Conservation (phyloP, 1,284 basidiomycete species). For the Ganoderma sinense region DNA sequence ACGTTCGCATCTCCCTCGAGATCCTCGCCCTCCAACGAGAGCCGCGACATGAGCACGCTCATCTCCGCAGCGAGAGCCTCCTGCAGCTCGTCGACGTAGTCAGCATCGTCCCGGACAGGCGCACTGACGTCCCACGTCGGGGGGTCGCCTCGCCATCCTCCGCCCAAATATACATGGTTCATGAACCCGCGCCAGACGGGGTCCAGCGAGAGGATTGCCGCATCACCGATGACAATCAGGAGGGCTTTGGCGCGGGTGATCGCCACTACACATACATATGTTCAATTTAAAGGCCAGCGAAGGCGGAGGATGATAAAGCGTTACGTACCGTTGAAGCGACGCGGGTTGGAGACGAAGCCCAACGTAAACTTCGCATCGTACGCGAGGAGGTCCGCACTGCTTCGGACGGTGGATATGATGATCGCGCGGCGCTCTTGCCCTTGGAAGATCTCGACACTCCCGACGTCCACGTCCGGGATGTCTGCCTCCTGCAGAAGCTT, state of each 20-base stretch:
- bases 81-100: conserved; percentile 40
- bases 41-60: conserved; percentile 56
- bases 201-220: conserved; percentile 57
- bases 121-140: conserved; percentile 59
- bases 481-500: conserved; percentile 41
- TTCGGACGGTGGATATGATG: conserved; percentile 56
- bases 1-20: conserved; percentile 34
- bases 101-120: conserved; percentile 38
- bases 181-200: conserved; percentile 61
- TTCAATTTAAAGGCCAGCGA: not conserved
- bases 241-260: conserved; percentile 63
- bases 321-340: conserved; percentile 53
- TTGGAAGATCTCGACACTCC: conserved; percentile 69
- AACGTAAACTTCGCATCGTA: conserved; percentile 53
- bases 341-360: conserved; percentile 54
- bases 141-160: conserved; percentile 55
- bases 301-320: not conserved
- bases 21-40: conserved; percentile 49
- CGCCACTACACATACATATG: conserved; percentile 34
- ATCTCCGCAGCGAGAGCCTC: conserved; percentile 51
- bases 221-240: conserved; percentile 65
- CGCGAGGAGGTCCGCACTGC: conserved; percentile 45
- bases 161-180: conserved; percentile 53
- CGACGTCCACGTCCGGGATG: conserved; percentile 54
- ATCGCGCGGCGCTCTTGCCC: conserved; percentile 57